Conservation (phyloP, 768 basidiomycete genomes). For the Mycena vulgaris region DNA sequence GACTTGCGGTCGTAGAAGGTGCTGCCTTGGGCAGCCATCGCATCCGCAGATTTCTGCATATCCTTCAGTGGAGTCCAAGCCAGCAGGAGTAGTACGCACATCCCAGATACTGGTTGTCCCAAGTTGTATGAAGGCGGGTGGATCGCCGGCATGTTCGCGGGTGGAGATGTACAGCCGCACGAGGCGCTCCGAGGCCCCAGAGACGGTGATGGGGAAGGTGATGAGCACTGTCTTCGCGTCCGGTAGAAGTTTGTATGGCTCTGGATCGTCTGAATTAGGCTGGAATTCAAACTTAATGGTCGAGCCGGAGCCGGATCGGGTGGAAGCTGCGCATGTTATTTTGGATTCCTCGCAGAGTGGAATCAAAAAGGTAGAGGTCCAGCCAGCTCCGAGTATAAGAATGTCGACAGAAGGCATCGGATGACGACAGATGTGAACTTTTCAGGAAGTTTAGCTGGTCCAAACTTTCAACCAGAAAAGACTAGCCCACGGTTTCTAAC, state of each 20-base stretch:
- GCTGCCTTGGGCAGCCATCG: background rate
- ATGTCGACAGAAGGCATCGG: conserved; percentile 67
- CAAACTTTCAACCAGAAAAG: too few relatives aligned
- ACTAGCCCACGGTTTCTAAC: too few relatives aligned
- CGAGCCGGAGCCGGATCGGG: conserved; percentile 63
- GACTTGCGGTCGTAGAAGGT: conserved; percentile 68
- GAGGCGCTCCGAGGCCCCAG: conserved; percentile 63
- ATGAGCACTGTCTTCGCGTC: conserved; percentile 70
- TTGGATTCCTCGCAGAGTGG: conserved; percentile 61
- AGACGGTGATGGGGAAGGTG: conserved; percentile 66
- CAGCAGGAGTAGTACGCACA: conserved; percentile 51
- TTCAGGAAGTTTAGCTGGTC: too few relatives aligned
- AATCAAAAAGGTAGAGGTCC: conserved; percentile 74
- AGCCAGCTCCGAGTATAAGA: conserved; percentile 77
- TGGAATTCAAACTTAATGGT: conserved; percentile 73
- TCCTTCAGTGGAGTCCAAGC: background rate
- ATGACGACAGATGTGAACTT: too few relatives aligned
- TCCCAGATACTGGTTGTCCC: conserved; percentile 77
- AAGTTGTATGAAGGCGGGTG: conserved; percentile 69
- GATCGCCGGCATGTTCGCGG: conserved; percentile 40
- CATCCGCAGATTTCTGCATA: conserved; percentile 21
- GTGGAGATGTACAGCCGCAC: conserved; percentile 62
- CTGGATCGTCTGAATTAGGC: conserved; percentile 60
- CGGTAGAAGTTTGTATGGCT: conserved; percentile 64
- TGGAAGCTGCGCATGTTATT: conserved; percentile 66